phyloP scores from a whole-genome alignment of 2,329 filamentous ascomycete genomes.

The Nothopassalora personata region DNA sequence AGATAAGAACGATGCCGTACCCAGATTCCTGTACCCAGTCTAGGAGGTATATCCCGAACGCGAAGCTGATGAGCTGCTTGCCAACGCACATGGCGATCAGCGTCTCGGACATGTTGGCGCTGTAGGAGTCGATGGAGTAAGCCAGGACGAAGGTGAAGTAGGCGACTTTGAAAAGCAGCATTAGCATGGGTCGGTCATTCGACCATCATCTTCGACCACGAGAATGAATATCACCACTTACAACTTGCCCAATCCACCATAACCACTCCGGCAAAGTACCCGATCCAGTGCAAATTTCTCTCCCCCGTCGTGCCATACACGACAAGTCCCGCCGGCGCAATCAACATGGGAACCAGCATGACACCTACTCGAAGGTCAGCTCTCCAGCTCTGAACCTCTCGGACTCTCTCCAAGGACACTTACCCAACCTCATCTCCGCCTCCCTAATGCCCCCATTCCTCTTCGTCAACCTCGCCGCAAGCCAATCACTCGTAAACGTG shows the following conservation, averaged over 20 bases:
- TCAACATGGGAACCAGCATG: conserved; percentile 33
- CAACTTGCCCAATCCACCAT: conserved; percentile 35
- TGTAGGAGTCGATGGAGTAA: conserved; percentile 57
- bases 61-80: conserved; percentile 36
- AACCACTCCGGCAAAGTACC: conserved; percentile 35
- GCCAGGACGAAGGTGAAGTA: conserved; percentile 50
- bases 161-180: conserved; percentile 1
- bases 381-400: too few relatives aligned
- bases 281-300: conserved; percentile 33
- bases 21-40: not conserved
- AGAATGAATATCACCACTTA: conserved; percentile 10
- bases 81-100: conserved; percentile 43
- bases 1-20: not conserved
- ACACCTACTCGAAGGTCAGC: conserved; percentile 12
- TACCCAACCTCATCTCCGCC: conserved; percentile 29
- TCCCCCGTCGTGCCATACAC: conserved; percentile 35
- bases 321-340: conserved; percentile 34
- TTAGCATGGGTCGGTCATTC: too few relatives aligned
- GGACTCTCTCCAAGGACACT: too few relatives aligned
- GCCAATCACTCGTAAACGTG: conserved; percentile 26
- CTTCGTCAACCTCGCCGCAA: conserved; percentile 30
- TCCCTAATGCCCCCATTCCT: conserved; percentile 28
- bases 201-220: not conserved
- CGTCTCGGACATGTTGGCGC: conserved; percentile 57
- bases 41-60: conserved; percentile 24